Conservation (phyloP, 139 green algal species). For the Haematococcus lacustris region DNA sequence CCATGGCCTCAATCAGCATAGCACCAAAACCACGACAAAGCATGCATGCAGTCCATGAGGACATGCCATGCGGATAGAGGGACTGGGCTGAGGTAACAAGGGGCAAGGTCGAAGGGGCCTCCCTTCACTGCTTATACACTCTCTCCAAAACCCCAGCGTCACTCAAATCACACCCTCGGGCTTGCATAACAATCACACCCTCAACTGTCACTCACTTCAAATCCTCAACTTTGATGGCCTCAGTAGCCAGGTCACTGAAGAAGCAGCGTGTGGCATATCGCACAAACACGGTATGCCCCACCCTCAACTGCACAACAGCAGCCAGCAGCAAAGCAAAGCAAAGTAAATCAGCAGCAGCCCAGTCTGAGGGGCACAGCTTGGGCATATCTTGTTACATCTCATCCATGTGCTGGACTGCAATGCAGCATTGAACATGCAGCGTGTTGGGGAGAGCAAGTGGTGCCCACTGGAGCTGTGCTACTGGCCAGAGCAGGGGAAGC, state of each 20-base stretch:
- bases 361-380: too few relatives aligned
- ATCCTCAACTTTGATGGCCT: constrained; percentile 34
- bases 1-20: neutral
- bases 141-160: neutral
- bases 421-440: too few relatives aligned
- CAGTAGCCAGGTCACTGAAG: constrained; percentile 43
- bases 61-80: neutral
- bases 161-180: neutral
- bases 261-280: constrained; percentile 41
- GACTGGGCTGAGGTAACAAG: neutral
- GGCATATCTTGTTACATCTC: too few relatives aligned
- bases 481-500: too few relatives aligned
- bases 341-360: too few relatives aligned
- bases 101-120: neutral
- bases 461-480: too few relatives aligned
- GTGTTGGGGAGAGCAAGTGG: too few relatives aligned
- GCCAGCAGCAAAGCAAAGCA: too few relatives aligned
- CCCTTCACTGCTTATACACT: too few relatives aligned
- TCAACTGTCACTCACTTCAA: constrained; percentile 3
- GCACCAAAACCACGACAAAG: neutral
- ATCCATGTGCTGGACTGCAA: too few relatives aligned
- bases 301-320: constrained; percentile 25
- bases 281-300: constrained; percentile 41
- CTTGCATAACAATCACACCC: neutral
- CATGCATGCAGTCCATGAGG: neutral